Conservation (phyloP, 2,329 filamentous ascomycete species). For the Dactylellina drechsleri region DNA sequence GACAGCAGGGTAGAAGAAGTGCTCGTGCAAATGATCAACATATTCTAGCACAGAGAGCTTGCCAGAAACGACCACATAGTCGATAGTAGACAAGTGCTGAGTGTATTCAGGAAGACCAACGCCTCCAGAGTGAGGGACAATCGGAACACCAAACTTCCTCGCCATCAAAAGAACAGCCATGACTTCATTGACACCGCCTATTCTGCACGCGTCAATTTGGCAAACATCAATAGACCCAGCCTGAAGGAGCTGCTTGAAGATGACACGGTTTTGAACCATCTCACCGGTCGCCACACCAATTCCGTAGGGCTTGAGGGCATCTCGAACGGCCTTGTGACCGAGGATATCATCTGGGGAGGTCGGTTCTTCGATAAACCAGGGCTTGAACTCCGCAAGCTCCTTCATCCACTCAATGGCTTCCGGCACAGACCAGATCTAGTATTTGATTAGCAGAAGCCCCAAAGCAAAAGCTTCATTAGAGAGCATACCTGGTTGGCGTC, state of each 20-base stretch:
- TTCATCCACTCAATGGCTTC: constrained; percentile 90
- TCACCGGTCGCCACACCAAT: constrained; percentile 91
- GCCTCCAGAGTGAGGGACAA: constrained; percentile 88
- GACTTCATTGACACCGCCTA: constrained; percentile 91
- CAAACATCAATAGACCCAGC: constrained; percentile 84
- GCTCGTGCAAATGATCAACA: constrained; percentile 92
- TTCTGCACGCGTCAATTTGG: constrained; percentile 88
- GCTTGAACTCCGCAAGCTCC: constrained; percentile 81
- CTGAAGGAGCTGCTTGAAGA: constrained; percentile 91
- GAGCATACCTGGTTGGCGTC: constrained; percentile 81
- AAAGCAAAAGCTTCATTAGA: not conserved
- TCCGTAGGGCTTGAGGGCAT: constrained; percentile 77
- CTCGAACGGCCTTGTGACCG: constrained; percentile 84
- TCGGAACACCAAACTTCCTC: constrained; percentile 76
- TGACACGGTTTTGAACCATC: constrained; percentile 93
- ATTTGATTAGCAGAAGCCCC: constrained; percentile 6
- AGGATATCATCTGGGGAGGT: constrained; percentile 90
- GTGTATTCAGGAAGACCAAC: constrained; percentile 94
- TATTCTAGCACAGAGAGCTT: constrained; percentile 87
- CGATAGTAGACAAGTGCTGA: constrained; percentile 89
- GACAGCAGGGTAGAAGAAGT: constrained; percentile 82
- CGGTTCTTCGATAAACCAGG: constrained; percentile 88
- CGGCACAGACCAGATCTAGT: constrained; percentile 81
- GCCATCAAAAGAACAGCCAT: constrained; percentile 89
- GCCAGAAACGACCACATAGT: constrained; percentile 86